A percentile compares a stretch with the other conserved stretches of the same genome.
Conservation (phyloP, 2,329 filamentous ascomycete genomes). For the Colletotrichum sojae region DNA sequence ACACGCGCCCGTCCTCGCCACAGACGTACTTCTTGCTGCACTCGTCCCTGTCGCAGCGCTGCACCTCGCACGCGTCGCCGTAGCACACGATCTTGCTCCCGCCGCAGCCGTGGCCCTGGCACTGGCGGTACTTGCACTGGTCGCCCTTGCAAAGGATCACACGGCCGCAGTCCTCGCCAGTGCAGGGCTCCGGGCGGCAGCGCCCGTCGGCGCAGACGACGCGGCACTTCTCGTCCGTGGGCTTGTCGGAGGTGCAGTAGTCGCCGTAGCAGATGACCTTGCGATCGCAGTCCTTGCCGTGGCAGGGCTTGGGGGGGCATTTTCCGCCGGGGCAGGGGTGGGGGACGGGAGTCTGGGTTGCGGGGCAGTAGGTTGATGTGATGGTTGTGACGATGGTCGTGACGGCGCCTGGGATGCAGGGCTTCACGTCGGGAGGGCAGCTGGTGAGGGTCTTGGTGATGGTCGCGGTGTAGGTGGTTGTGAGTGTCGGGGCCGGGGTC, state of each 20-base stretch:
- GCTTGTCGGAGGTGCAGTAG: constrained; percentile 51
- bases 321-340: constrained; percentile 9
- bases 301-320: constrained; percentile 36
- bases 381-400: constrained; percentile 18
- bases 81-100: constrained; percentile 28
- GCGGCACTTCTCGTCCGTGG: constrained; percentile 49
- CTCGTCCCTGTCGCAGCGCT: constrained; percentile 49
- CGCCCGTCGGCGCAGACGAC: constrained; percentile 44
- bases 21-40: constrained; percentile 47
- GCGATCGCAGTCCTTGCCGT: constrained; percentile 18
- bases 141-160: constrained; percentile 28
- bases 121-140: constrained; percentile 16
- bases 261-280: constrained; percentile 39
- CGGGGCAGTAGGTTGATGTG: constrained; percentile 33
- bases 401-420: constrained; percentile 22
- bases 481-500: constrained; percentile 20
- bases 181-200: constrained; percentile 40
- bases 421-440: constrained; percentile 6
- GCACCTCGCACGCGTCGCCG: constrained; percentile 44
- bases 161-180: constrained; percentile 34
- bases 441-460: constrained; percentile 19
- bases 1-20: constrained; percentile 43
- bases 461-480: constrained; percentile 24
- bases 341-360: constrained; percentile 5
- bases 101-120: constrained; percentile 34